Evolutionary conservation across 2,329 filamentous ascomycete species (phyloP).

Genomic region (Pseudopyricularia javanii): DNA sequence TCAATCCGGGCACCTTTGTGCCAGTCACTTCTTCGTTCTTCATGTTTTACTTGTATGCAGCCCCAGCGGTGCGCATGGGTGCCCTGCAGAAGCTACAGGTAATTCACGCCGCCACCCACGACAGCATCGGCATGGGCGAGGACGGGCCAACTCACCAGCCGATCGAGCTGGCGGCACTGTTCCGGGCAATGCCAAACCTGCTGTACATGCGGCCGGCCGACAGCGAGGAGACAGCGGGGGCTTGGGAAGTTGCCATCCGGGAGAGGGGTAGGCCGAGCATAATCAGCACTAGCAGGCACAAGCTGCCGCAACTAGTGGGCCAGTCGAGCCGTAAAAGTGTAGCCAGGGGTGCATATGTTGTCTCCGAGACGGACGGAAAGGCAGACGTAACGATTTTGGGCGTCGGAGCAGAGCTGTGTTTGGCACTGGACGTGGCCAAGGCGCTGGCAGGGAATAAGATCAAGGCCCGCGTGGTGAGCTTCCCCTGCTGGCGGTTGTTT

Average conservation of each 20-base stretch:
- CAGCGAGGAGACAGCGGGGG: slow-evolving; percentile 86
- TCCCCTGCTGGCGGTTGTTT: slow-evolving; percentile 96
- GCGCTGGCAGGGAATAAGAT: slow-evolving; percentile 78
- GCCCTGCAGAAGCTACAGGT: slow-evolving; percentile 80
- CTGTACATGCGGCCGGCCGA: slow-evolving; percentile 99
- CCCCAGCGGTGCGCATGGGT: slow-evolving; percentile 88
- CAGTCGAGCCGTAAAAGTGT: slow-evolving; percentile 72
- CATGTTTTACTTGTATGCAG: slow-evolving; percentile 98
- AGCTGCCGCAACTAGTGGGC: slow-evolving; percentile 93
- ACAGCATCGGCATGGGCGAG: slow-evolving; percentile 98
- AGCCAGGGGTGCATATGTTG: slow-evolving; percentile 90
- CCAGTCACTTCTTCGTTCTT: slow-evolving; percentile 95
- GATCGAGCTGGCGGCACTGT: slow-evolving; percentile 95
- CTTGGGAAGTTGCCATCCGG: slow-evolving; percentile 31
- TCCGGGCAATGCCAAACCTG: slow-evolving; percentile 96
- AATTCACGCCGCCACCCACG: slow-evolving; percentile 96
- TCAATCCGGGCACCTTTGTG: slow-evolving; percentile 88
- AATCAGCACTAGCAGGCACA: slow-evolving; percentile 50
- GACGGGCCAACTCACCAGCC: slow-evolving; percentile 98
- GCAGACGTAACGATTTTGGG: slow-evolving; percentile 25
- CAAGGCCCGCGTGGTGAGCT: slow-evolving; percentile 82
- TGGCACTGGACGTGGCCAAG: slow-evolving; percentile 89
- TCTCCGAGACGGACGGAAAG: slow-evolving; percentile 60
- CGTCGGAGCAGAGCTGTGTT: slow-evolving; percentile 38
- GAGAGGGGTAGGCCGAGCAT: slow-evolving; percentile 22